These are phyloP conservation scores for Trifolium dubium DNA, from an alignment of 306 rosid species.

Conservation along the genomic window DNA sequence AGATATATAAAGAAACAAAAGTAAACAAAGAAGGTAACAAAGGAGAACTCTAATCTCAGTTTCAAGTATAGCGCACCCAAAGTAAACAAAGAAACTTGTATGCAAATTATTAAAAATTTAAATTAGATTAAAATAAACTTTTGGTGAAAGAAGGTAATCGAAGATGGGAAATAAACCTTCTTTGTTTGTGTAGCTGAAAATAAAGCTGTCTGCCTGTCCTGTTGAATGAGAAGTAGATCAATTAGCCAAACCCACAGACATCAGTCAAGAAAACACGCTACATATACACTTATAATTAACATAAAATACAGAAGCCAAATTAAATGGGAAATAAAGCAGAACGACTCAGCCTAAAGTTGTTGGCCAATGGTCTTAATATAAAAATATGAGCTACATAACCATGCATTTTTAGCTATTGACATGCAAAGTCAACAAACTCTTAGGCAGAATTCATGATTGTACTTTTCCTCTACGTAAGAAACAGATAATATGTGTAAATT, in stretches of 20 bases:
- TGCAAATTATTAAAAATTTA: neutral
- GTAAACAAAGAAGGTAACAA: neutral
- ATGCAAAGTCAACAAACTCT: constrained; percentile 11
- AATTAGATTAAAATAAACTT: constrained; percentile 1
- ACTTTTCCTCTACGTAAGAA: constrained; percentile 11
- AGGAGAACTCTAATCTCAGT: neutral
- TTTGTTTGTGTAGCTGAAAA: constrained; percentile 96
- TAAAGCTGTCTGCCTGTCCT: constrained; percentile 91
- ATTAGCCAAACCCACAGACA: constrained; percentile 36
- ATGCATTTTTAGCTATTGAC: neutral
- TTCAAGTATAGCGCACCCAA: constrained; percentile 12
- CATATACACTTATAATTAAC: constrained; percentile 10
- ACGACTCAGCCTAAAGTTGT: constrained; percentile 9
- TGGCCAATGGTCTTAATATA: neutral
- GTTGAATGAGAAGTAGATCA: constrained; percentile 48
- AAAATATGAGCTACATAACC: constrained; percentile 7
- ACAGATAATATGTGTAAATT: neutral
- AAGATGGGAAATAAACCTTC: constrained; percentile 59
- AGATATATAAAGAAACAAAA: neutral
- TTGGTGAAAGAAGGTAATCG: constrained; percentile 4
- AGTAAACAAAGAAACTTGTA: neutral
- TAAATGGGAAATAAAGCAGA: neutral
- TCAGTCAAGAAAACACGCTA: neutral
- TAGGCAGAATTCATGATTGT: neutral
- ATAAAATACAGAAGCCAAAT: neutral